Percentiles rank a stretch among this genome's conserved stretches.
Conservation (phyloP, 192 early-diverging fungal genomes). For the Backusella psychrophila region DNA sequence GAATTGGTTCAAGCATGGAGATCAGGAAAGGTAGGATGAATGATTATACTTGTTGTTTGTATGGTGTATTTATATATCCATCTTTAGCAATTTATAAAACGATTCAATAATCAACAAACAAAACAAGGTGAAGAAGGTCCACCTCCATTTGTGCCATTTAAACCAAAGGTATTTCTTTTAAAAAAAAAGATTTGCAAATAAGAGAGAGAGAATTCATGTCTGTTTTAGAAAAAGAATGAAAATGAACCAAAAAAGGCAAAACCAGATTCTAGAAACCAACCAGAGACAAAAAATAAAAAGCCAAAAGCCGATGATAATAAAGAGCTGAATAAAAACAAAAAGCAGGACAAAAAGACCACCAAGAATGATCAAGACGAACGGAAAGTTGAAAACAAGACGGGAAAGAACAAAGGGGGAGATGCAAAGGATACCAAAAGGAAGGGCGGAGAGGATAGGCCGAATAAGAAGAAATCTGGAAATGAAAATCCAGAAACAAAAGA, state of each 20-base stretch:
- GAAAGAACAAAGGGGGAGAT: not conserved
- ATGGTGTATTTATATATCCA: not conserved
- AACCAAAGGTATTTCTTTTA: conserved; percentile 24
- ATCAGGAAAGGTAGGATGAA: conserved; percentile 21
- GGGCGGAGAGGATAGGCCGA: not conserved
- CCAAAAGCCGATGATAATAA: not conserved
- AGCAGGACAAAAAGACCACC: not conserved
- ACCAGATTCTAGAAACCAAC: not conserved
- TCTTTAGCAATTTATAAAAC: conserved; percentile 20
- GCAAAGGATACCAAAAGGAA: not conserved
- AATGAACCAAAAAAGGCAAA: not conserved
- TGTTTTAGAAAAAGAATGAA: not conserved
- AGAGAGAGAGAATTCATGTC: not conserved
- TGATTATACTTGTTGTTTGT: not conserved
- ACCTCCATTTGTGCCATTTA: conserved; percentile 35
- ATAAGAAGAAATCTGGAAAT: not conserved
- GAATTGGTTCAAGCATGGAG: conserved; percentile 36
- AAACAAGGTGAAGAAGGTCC: conserved; percentile 18
- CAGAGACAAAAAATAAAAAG: not conserved
- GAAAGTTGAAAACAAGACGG: not conserved
- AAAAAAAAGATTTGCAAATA: not conserved
- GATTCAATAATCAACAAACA: conserved; percentile 3
- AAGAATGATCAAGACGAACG: not conserved
- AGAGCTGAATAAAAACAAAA: not conserved
- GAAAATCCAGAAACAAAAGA: not conserved